These are phyloP conservation scores for Monilinia laxa DNA, from an alignment of 2,329 filamentous ascomycete species.

Conservation along the genomic window DNA sequence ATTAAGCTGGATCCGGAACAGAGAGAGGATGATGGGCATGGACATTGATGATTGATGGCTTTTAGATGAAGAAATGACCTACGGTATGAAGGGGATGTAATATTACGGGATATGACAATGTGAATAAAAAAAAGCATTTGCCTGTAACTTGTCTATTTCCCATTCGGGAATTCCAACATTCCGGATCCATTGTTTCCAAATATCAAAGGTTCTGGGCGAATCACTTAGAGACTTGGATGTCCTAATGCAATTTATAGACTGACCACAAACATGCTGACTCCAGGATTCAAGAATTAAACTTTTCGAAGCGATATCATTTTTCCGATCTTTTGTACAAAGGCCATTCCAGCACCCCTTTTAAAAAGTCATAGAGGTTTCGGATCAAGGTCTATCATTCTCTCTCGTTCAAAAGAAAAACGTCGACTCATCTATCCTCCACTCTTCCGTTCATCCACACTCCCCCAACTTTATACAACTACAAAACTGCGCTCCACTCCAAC, in stretches of 20 bases:
- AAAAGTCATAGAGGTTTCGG: slow-evolving; percentile 40
- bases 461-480: slow-evolving; percentile 25
- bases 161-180: background rate
- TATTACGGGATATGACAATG: slow-evolving; percentile 22
- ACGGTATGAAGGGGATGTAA: slow-evolving; percentile 21
- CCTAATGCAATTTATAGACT: background rate
- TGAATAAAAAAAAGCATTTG: slow-evolving; percentile 21
- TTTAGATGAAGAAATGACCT: slow-evolving; percentile 24
- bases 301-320: slow-evolving; percentile 23
- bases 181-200: background rate
- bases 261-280: background rate
- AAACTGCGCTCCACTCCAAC: background rate
- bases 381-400: slow-evolving; percentile 48
- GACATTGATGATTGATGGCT: slow-evolving; percentile 58
- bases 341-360: slow-evolving; percentile 40
- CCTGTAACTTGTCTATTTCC: slow-evolving; percentile 2
- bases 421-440: slow-evolving; percentile 10
- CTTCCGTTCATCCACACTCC: slow-evolving; percentile 13
- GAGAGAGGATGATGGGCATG: slow-evolving; percentile 80
- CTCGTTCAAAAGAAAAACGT: slow-evolving; percentile 13
- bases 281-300: slow-evolving; percentile 9
- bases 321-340: slow-evolving; percentile 26
- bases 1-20: slow-evolving; percentile 96
- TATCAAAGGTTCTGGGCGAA: background rate
- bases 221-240: background rate